Conservation (phyloP, 495 filamentous ascomycete genomes). For the Talaromyces stipitatus region DNA sequence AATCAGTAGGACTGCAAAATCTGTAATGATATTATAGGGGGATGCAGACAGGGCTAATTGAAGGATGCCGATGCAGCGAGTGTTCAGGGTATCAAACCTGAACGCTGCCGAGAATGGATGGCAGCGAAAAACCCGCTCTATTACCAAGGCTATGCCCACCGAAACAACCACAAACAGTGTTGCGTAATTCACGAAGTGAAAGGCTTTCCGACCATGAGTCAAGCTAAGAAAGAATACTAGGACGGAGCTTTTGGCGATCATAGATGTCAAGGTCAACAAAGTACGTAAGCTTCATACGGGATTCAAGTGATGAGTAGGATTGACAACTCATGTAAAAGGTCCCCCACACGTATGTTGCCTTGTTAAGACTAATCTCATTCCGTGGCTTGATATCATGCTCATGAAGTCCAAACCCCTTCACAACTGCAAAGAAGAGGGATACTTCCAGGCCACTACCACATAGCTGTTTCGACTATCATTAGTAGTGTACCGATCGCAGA, state of each 20-base stretch:
- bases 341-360: too few relatives aligned
- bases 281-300: too few relatives aligned
- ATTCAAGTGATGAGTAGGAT: too few relatives aligned
- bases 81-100: conserved; percentile 7
- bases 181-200: conserved; percentile 60
- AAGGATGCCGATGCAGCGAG: conserved; percentile 62
- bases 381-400: too few relatives aligned
- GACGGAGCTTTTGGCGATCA: conserved; percentile 76
- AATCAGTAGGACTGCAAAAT: conserved; percentile 71
- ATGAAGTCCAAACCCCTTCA: too few relatives aligned
- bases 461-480: too few relatives aligned
- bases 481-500: too few relatives aligned
- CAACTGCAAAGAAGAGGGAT: too few relatives aligned
- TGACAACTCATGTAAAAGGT: too few relatives aligned
- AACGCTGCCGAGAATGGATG: conserved; percentile 44
- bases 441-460: too few relatives aligned
- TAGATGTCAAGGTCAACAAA: too few relatives aligned
- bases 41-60: conserved; percentile 78
- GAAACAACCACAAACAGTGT: conserved; percentile 67
- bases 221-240: conserved; percentile 79
- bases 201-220: conserved; percentile 63
- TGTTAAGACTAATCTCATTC: too few relatives aligned
- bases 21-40: conserved; percentile 75
- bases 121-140: conserved; percentile 86
- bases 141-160: conserved; percentile 70